phyloP scores from a whole-genome alignment of 2,329 filamentous ascomycete species.

The Macrophomina phaseolina region DNA sequence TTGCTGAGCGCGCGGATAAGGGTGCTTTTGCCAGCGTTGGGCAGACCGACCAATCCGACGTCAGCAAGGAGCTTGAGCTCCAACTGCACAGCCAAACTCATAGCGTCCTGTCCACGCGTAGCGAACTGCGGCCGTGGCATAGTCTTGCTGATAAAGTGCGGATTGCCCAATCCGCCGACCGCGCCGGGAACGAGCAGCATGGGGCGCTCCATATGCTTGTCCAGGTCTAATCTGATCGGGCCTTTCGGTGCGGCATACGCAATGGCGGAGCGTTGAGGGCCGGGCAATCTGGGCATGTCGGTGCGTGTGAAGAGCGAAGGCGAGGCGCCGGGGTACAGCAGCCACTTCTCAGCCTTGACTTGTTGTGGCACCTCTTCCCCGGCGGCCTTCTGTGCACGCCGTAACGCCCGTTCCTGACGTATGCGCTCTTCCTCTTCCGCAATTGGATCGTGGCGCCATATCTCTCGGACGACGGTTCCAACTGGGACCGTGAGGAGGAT shows the following conservation, averaged over 20 bases:
- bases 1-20: slow-evolving; percentile 86
- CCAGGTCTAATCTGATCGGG: slow-evolving; percentile 67
- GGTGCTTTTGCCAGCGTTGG: slow-evolving; percentile 96
- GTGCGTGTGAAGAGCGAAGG: slow-evolving; percentile 70
- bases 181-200: slow-evolving; percentile 87
- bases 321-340: slow-evolving; percentile 81
- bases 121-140: slow-evolving; percentile 82
- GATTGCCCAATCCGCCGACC: slow-evolving; percentile 88
- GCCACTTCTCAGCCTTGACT: slow-evolving; percentile 72
- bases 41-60: slow-evolving; percentile 90
- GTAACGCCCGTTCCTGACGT: slow-evolving; percentile 32
- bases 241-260: slow-evolving; percentile 71
- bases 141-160: slow-evolving; percentile 84
- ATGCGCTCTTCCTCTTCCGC: slow-evolving; percentile 61
- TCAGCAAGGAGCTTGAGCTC: slow-evolving; percentile 96
- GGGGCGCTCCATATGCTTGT: slow-evolving; percentile 77
- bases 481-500: slow-evolving; percentile 88
- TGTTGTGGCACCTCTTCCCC: slow-evolving; percentile 43
- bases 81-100: slow-evolving; percentile 79
- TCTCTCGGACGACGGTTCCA: slow-evolving; percentile 86
- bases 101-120: slow-evolving; percentile 80
- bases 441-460: slow-evolving; percentile 77
- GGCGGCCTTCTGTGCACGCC: slow-evolving; percentile 36
- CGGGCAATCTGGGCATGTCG: slow-evolving; percentile 63
- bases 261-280: slow-evolving; percentile 62